These are phyloP conservation scores for Aristolochia fimbriata DNA, from an alignment of 164 flowering plant genomes.

Conservation along the genomic window DNA sequence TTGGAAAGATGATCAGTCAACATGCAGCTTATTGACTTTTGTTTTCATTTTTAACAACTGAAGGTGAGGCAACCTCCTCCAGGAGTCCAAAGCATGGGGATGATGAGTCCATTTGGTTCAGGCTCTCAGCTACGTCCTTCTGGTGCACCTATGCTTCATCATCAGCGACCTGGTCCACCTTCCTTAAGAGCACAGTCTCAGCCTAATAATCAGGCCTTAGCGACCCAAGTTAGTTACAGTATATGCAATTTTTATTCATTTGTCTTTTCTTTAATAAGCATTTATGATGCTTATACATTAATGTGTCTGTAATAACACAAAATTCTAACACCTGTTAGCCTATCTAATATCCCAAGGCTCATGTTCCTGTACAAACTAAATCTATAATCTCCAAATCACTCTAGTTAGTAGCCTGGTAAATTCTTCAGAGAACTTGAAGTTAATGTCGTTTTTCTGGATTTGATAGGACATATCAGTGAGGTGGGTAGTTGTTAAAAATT, in stretches of 20 bases:
- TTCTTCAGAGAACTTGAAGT: too few species aligned
- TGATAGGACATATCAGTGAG: too few species aligned
- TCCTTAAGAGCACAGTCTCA: conserved; percentile 40
- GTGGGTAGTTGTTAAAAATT: too few species aligned
- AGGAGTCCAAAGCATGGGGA: conserved; percentile 45
- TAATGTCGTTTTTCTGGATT: too few species aligned
- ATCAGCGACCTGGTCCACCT: conserved; percentile 46
- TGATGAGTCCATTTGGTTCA: conserved; percentile 42
- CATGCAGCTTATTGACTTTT: neutral
- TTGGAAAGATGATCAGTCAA: neutral
- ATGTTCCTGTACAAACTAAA: neutral
- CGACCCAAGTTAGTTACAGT: conserved; percentile 44
- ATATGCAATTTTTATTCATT: neutral
- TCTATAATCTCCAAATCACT: neutral
- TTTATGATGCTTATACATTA: neutral
- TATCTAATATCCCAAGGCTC: neutral
- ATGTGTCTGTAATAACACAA: neutral
- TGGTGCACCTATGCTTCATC: conserved; percentile 35
- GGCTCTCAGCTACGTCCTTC: conserved; percentile 47
- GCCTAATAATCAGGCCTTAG: conserved; percentile 29
- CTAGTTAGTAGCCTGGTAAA: too few species aligned
- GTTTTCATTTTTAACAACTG: neutral
- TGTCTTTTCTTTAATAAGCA: neutral
- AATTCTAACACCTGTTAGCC: too few species aligned
- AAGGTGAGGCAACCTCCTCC: conserved; percentile 43